phyloP scores from a whole-genome alignment of 225 moss, liverwort and hornwort species.

The Polytrichum commune region DNA sequence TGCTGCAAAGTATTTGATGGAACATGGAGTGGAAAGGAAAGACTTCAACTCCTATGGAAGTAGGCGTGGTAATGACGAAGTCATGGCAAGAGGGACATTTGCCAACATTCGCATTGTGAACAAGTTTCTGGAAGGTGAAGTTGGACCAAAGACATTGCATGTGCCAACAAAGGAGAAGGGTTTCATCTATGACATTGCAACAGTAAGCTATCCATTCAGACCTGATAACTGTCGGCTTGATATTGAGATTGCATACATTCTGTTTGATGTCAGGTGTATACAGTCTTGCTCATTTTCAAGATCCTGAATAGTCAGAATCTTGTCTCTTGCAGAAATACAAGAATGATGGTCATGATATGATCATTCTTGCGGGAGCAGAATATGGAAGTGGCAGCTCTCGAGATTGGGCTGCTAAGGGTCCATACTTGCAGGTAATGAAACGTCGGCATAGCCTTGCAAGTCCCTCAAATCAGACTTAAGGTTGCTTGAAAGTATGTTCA shows the following conservation, averaged over 20 bases:
- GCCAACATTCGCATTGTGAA: slow-evolving; percentile 95
- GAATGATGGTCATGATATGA: slow-evolving; percentile 64
- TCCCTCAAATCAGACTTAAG: no score
- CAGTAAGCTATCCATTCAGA: slow-evolving; percentile 34
- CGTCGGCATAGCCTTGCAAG: no score
- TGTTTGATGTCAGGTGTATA: no score
- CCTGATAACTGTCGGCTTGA: no score
- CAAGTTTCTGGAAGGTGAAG: slow-evolving; percentile 85
- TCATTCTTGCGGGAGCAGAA: slow-evolving; percentile 92
- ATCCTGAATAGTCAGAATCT: background rate
- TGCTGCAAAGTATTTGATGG: slow-evolving; percentile 72
- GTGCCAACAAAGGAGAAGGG: slow-evolving; percentile 76
- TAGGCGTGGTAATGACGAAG: slow-evolving; percentile 85
- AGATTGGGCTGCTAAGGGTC: slow-evolving; percentile 99
- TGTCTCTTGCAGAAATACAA: slow-evolving; percentile 67
- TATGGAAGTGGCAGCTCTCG: slow-evolving; percentile 99
- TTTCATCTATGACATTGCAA: slow-evolving; percentile 83
- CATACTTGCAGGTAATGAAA: slow-evolving; percentile 63
- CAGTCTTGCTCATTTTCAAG: no score
- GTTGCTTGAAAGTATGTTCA: no score
- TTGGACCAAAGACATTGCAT: slow-evolving; percentile 86
- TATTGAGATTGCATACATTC: no score
- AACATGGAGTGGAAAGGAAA: slow-evolving; percentile 65
- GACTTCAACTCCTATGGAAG: slow-evolving; percentile 99
- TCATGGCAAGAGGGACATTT: slow-evolving; percentile 97